Conservation (phyloP, 2,329 filamentous ascomycete species). For the Lecanicillium sp. region DNA sequence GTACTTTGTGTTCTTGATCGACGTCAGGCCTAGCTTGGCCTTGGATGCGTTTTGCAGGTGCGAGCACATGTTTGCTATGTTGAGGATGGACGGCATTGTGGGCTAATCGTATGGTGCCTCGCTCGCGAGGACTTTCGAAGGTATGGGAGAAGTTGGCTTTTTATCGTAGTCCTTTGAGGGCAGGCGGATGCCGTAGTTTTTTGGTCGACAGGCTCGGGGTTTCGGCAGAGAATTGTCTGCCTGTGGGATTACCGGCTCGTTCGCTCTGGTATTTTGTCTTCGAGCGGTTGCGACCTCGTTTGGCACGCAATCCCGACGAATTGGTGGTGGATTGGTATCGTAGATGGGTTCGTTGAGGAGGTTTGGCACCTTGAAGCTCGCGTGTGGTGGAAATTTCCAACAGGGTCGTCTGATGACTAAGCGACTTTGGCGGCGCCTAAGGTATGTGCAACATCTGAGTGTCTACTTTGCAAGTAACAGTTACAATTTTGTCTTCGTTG, state of each 20-base stretch:
- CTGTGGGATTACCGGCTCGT: no score
- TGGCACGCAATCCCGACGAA: background rate
- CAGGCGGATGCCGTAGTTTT: no score
- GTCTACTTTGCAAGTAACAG: no score
- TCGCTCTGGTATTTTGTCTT: background rate
- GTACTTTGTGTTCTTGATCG: slow-evolving; percentile 71
- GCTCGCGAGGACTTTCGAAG: background rate
- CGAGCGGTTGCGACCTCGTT: background rate
- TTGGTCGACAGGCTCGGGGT: no score
- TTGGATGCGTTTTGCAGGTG: slow-evolving; percentile 85
- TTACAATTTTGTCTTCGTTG: background rate
- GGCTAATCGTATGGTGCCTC: slow-evolving; percentile 1
- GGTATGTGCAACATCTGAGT: no score
- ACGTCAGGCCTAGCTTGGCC: slow-evolving; percentile 78
- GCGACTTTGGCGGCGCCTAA: background rate
- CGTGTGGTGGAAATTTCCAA: slow-evolving; percentile 6
- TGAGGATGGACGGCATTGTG: slow-evolving; percentile 47
- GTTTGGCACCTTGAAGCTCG: background rate
- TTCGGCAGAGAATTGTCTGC: no score
- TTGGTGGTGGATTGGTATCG: background rate
- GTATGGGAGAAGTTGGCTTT: background rate
- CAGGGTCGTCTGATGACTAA: slow-evolving; percentile 3
- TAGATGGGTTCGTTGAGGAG: background rate
- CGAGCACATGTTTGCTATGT: slow-evolving; percentile 75
- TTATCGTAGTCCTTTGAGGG: slow-evolving; percentile 1